Conservation (phyloP, 345 rosid species). For the Linum tenue region DNA sequence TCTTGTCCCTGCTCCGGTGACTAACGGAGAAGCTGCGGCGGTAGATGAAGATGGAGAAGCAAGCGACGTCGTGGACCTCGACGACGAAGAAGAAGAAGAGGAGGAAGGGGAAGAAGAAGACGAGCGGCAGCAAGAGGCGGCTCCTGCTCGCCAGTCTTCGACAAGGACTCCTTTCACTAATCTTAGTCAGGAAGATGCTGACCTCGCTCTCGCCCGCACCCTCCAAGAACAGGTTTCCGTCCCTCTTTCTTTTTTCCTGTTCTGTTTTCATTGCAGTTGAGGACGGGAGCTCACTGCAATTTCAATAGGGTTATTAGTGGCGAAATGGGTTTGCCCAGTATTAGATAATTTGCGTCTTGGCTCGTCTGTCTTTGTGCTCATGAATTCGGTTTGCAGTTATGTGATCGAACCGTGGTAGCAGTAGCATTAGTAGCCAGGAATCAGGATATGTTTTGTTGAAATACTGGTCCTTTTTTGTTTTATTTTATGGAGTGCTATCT, state of each 20-base stretch:
- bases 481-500: too few relatives aligned
- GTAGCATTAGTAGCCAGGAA: too few relatives aligned
- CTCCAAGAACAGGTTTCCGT: conserved; percentile 76
- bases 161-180: conserved; percentile 67
- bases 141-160: conserved; percentile 24
- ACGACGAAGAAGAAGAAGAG: conserved; percentile 14
- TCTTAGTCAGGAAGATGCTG: conserved; percentile 83
- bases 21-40: neutral
- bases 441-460: neutral
- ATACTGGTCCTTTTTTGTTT: neutral
- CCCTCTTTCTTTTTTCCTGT: neutral
- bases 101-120: conserved; percentile 3
- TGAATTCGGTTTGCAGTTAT: neutral
- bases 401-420: neutral
- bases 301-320: neutral
- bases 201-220: conserved; percentile 84
- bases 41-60: neutral
- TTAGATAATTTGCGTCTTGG: neutral
- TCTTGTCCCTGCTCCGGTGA: neutral
- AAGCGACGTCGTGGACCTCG: too few relatives aligned
- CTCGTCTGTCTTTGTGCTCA: neutral
- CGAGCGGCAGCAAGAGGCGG: conserved; percentile 3
- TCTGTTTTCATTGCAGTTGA: neutral
- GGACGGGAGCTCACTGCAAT: neutral
- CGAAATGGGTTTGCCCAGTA: too few relatives aligned